Percentiles rank a stretch among this genome's conserved stretches.
Conservation (phyloP, 495 filamentous ascomycete genomes). For the Penicillium alfredii region DNA sequence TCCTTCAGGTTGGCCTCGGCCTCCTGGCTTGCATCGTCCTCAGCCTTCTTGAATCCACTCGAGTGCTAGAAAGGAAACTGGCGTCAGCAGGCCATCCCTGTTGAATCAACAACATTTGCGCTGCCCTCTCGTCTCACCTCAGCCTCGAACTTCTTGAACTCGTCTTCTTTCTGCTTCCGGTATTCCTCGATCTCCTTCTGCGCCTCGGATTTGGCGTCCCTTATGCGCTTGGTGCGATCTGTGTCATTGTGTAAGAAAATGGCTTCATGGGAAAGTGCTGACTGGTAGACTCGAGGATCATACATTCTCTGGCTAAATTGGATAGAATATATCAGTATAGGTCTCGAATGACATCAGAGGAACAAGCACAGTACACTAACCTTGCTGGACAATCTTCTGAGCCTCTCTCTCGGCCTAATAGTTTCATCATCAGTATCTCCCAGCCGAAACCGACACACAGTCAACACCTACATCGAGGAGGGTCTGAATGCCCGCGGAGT, state of each 20-base stretch:
- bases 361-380: constrained; percentile 40
- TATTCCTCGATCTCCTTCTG: constrained; percentile 99
- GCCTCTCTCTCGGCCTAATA: constrained; percentile 91
- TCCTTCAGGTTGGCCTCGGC: constrained; percentile 73
- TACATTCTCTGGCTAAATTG: constrained; percentile 69
- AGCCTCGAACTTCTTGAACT: constrained; percentile 91
- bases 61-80: constrained; percentile 53
- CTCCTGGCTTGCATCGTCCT: constrained; percentile 78
- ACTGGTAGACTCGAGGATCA: constrained; percentile 10
- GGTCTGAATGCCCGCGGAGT: constrained; percentile 95
- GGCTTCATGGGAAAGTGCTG: constrained; percentile 5
- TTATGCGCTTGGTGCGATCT: constrained; percentile 97
- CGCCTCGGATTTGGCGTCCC: constrained; percentile 88
- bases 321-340: constrained; percentile 29
- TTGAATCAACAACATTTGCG: neutral
- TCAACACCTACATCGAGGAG: constrained; percentile 82
- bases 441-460: neutral
- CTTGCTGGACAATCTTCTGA: constrained; percentile 97
- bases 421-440: constrained; percentile 22
- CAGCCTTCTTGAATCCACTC: constrained; percentile 79
- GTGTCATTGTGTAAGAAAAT: constrained; percentile 29
- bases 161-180: constrained; percentile 79
- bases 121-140: constrained; percentile 54
- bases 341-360: neutral
- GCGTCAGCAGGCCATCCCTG: neutral